Percentiles rank a stretch among this genome's conserved stretches.
Conservation (phyloP, 495 filamentous ascomycete genomes). For the Aspergillus saccharolyticus region DNA sequence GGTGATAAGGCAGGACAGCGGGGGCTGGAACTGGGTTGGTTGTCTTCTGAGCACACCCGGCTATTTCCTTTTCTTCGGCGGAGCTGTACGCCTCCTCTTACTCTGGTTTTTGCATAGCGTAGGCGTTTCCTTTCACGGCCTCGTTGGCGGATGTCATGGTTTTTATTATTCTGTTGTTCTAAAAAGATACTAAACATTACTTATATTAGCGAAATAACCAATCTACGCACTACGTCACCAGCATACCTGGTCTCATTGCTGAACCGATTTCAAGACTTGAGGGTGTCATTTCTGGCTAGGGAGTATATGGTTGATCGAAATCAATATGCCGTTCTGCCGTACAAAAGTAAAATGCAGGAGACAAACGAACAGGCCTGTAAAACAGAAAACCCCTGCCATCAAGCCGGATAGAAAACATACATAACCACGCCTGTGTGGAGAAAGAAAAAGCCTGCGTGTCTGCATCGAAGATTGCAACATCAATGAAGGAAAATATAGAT, state of each 20-base stretch:
- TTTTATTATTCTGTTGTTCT: not conserved
- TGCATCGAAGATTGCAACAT: not conserved
- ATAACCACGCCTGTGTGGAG: constrained; percentile 4
- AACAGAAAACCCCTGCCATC: not conserved
- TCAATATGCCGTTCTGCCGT: not conserved
- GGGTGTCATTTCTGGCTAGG: not conserved
- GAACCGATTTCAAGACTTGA: not conserved
- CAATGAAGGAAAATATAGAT: not conserved
- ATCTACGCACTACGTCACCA: not conserved
- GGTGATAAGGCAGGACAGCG: not conserved
- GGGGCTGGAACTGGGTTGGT: not conserved
- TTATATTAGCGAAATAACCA: not conserved
- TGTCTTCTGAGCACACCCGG: constrained; percentile 12
- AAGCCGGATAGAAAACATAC: not conserved
- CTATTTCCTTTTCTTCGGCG: constrained; percentile 14
- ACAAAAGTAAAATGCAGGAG: not conserved
- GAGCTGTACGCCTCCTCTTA: constrained; percentile 7
- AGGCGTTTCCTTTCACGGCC: constrained; percentile 35
- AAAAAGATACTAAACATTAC: constrained; percentile 13
- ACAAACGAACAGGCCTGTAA: not conserved
- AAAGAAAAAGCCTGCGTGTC: constrained; percentile 1
- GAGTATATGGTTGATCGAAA: not conserved
- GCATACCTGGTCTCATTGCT: not conserved
- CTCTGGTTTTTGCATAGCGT: constrained; percentile 41
- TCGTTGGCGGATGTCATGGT: constrained; percentile 17